Percentiles rank a stretch among this genome's conserved stretches.
These are phyloP conservation scores for Gyromitra esculenta DNA, from an alignment of 2,329 filamentous ascomycete genomes.

Conservation along the genomic window DNA sequence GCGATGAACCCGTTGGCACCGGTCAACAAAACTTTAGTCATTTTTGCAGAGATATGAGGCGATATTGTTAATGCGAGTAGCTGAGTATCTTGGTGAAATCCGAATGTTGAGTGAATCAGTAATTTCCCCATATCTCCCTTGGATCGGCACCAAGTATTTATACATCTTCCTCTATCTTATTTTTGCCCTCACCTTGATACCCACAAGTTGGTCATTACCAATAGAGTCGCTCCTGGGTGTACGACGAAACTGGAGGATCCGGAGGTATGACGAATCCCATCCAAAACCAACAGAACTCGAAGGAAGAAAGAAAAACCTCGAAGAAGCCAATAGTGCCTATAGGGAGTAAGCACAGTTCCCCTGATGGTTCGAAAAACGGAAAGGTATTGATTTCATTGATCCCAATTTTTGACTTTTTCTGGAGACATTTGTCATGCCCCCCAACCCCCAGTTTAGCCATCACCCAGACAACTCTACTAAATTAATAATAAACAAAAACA, in stretches of 20 bases:
- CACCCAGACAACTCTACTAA: not conserved
- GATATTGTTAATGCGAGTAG: not conserved
- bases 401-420: no score
- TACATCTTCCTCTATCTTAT: not conserved
- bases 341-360: no score
- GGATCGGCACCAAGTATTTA: not conserved
- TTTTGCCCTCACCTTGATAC: not conserved
- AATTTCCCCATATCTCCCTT: no score
- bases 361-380: no score
- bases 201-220: not conserved
- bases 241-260: no score
- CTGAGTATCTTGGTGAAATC: not conserved
- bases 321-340: no score
- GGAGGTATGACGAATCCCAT: no score
- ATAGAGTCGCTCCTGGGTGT: not conserved
- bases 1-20: conserved; percentile 11
- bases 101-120: not conserved
- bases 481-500: not conserved
- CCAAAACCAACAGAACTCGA: no score
- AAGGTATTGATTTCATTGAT: no score
- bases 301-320: no score
- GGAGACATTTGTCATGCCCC: no score
- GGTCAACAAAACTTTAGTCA: conserved; percentile 28
- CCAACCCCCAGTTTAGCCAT: not conserved
- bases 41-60: not conserved